Base-by-base conservation (phyloP, 139 green algal species). In the Chlorella ohadii region DNA sequence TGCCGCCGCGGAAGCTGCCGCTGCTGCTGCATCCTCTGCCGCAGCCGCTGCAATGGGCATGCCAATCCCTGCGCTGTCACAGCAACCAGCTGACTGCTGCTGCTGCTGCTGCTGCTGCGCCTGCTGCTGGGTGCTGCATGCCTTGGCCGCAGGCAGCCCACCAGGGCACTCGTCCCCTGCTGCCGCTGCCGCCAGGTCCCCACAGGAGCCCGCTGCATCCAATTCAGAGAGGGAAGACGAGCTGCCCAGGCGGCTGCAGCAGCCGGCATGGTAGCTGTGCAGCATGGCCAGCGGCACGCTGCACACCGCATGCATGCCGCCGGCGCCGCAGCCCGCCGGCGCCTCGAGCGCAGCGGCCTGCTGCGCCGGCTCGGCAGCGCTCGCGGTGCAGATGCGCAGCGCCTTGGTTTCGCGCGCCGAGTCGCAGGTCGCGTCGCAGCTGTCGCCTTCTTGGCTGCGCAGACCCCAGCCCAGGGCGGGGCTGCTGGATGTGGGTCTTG, bases 241-340 rank as follows among this genome's bases (percentile, higher is more conserved):
- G 76, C 59, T 72, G 76, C 76, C 71, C 4, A 82, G 57, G 23
- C 59, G 57, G 76, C 76, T 72, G 59, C 76, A 82, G 76, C 76
- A 71, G 38, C 27, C 76, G 6, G 57, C 9, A 28, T 82, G 76
- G 76, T 72, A 82, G 59, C 33, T 56, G 33, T 57, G 74, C 7
- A 70, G 67, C 51, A 70, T 70, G 55, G 33, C 51, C 3, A 63
- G 76, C 0, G 76, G 76, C 25, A 82, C 36, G 76, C 76, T 82
- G 38, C 76, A 39, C 23, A 16, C 31, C 6, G 65, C 13, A 1
- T 72, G 31, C 34, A 25, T 38, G 70, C 70, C 33, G 39, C 39
- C 6, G 39, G 70, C 25, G 7, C 70, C 39, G 39, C 70, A 59
- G 22, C 15, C 34, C 25, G 16, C 64, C 34, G 64, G 34, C 27